Evolutionary conservation across 306 rosid genomes (phyloP), one percentile per base, ranked within the genome.

Genomic region (Mimosa pudica): DNA sequence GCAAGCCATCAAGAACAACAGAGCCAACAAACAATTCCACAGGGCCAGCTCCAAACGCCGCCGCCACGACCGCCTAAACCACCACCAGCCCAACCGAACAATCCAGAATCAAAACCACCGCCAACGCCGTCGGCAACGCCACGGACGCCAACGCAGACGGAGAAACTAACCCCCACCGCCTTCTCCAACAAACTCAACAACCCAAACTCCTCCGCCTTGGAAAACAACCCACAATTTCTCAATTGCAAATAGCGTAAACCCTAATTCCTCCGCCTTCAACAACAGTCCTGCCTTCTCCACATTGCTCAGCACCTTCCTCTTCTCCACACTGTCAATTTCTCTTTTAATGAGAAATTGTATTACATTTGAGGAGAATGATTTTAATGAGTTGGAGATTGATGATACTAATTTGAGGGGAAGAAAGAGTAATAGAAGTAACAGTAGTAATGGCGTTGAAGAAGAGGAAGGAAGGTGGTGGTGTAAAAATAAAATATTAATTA

Each of bases 171-270:
- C 36, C 85, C 68, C 0, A 88, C 93, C 0, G 76, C 64, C 8
- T 44, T 88, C 75, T 94, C 97, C 36, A 94, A 84, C 83, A 94
- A 78, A 83, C 98, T 94, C 48, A 94, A 91, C 42, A 94, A 82
- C 16, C 98, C 98, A 12, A 94, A 87, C 30, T 88, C 91, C 88
- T 94, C 98, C 0, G 98, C 98, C 80, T 94, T 94, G 6, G 98
- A 92, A 33, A 94, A n/a, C 87, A 6, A 94, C 78, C 7, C 97
- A 97, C 54, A 92, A 73, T 49, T 92, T 94, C 90, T 94, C 98
- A 2, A 94, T 89, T 4, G 98, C 90, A 18, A 97, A 85, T 32
- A 94, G 97, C 16, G 98, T 91, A 8, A 94, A 5, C 2, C 98
- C 98, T 2, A 94, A 65, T 8, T 80, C 88, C 89, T 94, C 98